phyloP scores from a whole-genome alignment of 2,329 filamentous ascomycete species.

The Stagonosporopsis rhizophila region DNA sequence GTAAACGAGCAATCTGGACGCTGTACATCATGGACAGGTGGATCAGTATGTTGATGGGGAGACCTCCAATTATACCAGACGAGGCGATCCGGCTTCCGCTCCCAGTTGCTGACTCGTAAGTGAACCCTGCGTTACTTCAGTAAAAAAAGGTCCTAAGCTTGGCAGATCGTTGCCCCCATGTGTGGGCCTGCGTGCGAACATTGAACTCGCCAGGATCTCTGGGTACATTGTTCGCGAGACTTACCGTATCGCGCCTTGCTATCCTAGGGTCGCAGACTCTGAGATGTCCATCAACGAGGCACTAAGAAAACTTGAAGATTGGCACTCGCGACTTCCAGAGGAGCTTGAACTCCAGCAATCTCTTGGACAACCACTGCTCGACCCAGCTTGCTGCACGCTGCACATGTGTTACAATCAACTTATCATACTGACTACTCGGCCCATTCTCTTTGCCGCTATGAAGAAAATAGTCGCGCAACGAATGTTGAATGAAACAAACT shows the following conservation, averaged over 20 bases:
- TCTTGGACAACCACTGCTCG: constrained; percentile 13
- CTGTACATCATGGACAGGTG: constrained; percentile 39
- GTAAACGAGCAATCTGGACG: constrained; percentile 34
- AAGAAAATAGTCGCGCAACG: constrained; percentile 33
- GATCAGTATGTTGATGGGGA: constrained; percentile 38
- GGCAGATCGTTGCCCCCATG: constrained; percentile 30
- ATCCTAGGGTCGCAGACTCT: constrained; percentile 12
- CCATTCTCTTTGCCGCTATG: constrained; percentile 32
- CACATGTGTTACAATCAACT: constrained; percentile 39
- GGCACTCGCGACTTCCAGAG: constrained; percentile 27
- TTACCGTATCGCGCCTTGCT: constrained; percentile 31
- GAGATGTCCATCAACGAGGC: constrained; percentile 26
- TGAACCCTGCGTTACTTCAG: background rate
- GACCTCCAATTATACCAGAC: constrained; percentile 34
- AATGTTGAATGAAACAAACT: constrained; percentile 21
- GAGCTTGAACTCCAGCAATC: constrained; percentile 18
- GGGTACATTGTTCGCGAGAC: constrained; percentile 38
- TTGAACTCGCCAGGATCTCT: constrained; percentile 33
- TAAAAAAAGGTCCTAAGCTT: constrained; percentile 7
- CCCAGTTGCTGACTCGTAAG: constrained; percentile 32
- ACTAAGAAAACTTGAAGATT: constrained; percentile 30
- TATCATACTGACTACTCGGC: constrained; percentile 34
- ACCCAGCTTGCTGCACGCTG: constrained; percentile 31
- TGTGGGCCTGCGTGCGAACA: constrained; percentile 33
- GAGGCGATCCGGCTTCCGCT: constrained; percentile 35